Base-by-base conservation (phyloP, 306 rosid genomes). In the Astragalus glycyphyllos region DNA sequence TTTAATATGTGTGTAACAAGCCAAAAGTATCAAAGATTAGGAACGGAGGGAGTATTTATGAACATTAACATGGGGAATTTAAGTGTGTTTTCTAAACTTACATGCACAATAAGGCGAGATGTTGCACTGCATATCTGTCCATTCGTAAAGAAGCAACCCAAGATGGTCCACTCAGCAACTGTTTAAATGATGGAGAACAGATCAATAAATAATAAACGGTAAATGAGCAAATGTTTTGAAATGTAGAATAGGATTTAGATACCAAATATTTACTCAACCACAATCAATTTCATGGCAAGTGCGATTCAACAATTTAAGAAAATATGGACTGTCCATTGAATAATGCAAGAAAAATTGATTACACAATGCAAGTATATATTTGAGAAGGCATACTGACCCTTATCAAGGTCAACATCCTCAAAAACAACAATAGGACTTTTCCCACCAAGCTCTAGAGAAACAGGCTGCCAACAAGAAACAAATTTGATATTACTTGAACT, bases 71-170 rank as follows among this genome's bases (percentile, higher is more conserved):
- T 54, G 23, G 13, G 62, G 6, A 62, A 62, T 41, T 60, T 13
- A 14, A 35, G 23, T 20, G 12, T 47, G 74, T 58, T 15, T 26
- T 77, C 34, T 57, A 63, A 67, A 85, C 96, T 81, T 86, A 91
- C 99, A 35, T 90, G 99, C 73, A 94, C 69, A 79, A 94, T 80
- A 71, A 94, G 92, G 45, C 99, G 97, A 58, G 99, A 94, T 62
- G 99, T 94, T 75, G 99, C 99, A 79, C 97, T 94, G 88, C 99
- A 94, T 59, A 94, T 94, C 86, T 94, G 99, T 75, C 99, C 99
- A 81, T 94, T 94, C 64, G 97, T 89, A 96, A 97, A 91, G 85
- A 90, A 94, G 88, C 90, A 77, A 68, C 99, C 99, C 68, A 91
- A 89, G 56, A 70, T 34, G n/a, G 96, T 73, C 99, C 99, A 94